A percentile compares a stretch with the other conserved stretches of the same genome.
Evolutionary conservation across 2,329 filamentous ascomycete species (phyloP).

Genomic region (Clonostachys solani): DNA sequence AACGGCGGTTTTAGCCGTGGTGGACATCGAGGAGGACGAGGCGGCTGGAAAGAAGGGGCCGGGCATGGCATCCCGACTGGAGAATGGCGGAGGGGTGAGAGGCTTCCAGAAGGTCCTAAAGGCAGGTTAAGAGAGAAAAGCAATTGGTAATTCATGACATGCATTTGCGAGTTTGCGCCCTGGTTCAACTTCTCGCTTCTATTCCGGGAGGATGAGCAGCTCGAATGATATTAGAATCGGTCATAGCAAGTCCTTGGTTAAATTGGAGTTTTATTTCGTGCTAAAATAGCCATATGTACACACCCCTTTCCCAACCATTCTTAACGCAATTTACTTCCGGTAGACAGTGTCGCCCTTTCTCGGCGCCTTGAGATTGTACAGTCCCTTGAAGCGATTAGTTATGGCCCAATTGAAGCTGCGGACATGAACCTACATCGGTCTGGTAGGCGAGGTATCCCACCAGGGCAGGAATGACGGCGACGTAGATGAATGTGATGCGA

Average conservation of each 20-base stretch:
- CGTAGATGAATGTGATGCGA: slow-evolving; percentile 73
- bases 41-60: slow-evolving; percentile 30
- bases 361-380: slow-evolving; percentile 83
- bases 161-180: not conserved
- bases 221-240: slow-evolving; percentile 1
- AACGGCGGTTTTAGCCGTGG: slow-evolving; percentile 23
- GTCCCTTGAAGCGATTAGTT: slow-evolving; percentile 56
- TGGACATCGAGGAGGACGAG: slow-evolving; percentile 27
- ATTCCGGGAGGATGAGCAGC: not conserved
- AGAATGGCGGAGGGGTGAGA: slow-evolving; percentile 65
- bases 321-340: slow-evolving; percentile 58
- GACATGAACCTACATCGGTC: slow-evolving; percentile 73
- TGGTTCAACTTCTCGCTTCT: not conserved
- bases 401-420: not conserved
- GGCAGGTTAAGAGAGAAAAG: slow-evolving; percentile 16
- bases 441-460: slow-evolving; percentile 70
- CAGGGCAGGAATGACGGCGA: slow-evolving; percentile 65
- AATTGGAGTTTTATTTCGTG: slow-evolving; percentile 17
- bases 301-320: slow-evolving; percentile 6
- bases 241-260: not conserved
- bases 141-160: slow-evolving; percentile 14
- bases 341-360: slow-evolving; percentile 77
- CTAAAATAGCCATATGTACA: slow-evolving; percentile 35
- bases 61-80: slow-evolving; percentile 39
- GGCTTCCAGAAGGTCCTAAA: slow-evolving; percentile 45